Evolutionary conservation across 805 yeast species (phyloP).

Genomic region (Cyberlindnera galapagoensis): DNA sequence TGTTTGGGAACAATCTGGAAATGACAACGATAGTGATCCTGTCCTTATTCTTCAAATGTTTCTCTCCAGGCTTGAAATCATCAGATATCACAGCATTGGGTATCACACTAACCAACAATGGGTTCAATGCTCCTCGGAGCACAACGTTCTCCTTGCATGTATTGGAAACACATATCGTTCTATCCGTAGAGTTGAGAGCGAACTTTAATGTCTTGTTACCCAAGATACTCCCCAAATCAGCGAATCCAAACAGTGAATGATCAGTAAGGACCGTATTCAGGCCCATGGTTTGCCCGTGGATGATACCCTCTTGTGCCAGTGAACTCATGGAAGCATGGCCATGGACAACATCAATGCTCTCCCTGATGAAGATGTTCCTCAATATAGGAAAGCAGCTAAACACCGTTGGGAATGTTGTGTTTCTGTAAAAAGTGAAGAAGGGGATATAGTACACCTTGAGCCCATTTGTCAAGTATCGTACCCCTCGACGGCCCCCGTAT

Average conservation of each 20-base stretch:
- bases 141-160: constrained; percentile 96
- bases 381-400: constrained; percentile 82
- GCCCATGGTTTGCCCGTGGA: constrained; percentile 94
- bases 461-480: constrained; percentile 81
- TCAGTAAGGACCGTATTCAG: constrained; percentile 88
- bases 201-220: constrained; percentile 85
- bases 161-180: constrained; percentile 93
- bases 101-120: constrained; percentile 74
- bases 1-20: constrained; percentile 88
- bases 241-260: constrained; percentile 92
- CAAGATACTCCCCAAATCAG: constrained; percentile 72
- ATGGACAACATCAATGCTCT: constrained; percentile 81
- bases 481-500: constrained; percentile 76
- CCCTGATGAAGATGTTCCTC: constrained; percentile 80
- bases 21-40: constrained; percentile 81
- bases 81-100: constrained; percentile 92
- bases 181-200: constrained; percentile 79
- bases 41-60: constrained; percentile 20
- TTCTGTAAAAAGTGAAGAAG: constrained; percentile 69
- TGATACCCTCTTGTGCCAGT: constrained; percentile 80
- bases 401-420: constrained; percentile 82
- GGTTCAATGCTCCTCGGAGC: constrained; percentile 76
- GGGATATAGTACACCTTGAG: constrained; percentile 91
- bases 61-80: constrained; percentile 56
- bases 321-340: constrained; percentile 91